A percentile compares a stretch with the other conserved stretches of the same genome.
These are phyloP conservation scores for Cutaneotrichosporon dermatis DNA, from an alignment of 1,284 basidiomycete species.

Conservation along the genomic window DNA sequence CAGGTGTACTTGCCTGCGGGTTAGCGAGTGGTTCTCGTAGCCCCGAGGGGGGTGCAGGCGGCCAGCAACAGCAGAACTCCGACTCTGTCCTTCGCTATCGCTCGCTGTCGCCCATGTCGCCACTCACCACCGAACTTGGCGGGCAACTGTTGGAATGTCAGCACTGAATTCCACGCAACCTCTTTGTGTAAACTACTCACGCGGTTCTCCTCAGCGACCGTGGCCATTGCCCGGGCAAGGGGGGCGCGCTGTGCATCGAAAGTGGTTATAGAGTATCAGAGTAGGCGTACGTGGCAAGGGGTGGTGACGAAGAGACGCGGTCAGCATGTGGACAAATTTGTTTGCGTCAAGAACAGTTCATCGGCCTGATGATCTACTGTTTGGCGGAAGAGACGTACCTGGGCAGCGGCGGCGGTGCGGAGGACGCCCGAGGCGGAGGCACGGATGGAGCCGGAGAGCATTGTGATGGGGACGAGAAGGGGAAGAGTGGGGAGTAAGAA, in stretches of 20 bases:
- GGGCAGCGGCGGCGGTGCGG: constrained; percentile 22
- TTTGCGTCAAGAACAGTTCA: background rate
- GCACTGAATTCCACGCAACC: background rate
- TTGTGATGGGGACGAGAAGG: constrained; percentile 14
- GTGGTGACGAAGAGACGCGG: background rate
- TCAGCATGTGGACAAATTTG: constrained; percentile 17
- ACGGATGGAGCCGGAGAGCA: constrained; percentile 34
- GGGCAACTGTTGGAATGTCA: constrained; percentile 58
- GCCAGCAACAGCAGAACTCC: too few relatives aligned
- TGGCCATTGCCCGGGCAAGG: constrained; percentile 38
- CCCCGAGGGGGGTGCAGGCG: too few relatives aligned
- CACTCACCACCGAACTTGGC: constrained; percentile 92
- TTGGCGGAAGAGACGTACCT: constrained; percentile 10
- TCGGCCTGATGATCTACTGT: background rate
- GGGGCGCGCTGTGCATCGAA: constrained; percentile 24
- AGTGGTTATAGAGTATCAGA: background rate
- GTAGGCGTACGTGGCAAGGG: too few relatives aligned
- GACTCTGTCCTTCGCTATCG: background rate
- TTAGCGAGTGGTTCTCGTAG: background rate
- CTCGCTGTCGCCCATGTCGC: too few relatives aligned
- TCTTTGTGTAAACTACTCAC: constrained; percentile 24
- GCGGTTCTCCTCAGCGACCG: constrained; percentile 40
- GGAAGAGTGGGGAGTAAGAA: constrained; percentile 3
- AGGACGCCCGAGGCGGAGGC: constrained; percentile 29
- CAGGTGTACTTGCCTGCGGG: constrained; percentile 55